Evolutionary conservation across 1,284 basidiomycete species (phyloP).

Genomic region (Tylopilus orsonianus): DNA sequence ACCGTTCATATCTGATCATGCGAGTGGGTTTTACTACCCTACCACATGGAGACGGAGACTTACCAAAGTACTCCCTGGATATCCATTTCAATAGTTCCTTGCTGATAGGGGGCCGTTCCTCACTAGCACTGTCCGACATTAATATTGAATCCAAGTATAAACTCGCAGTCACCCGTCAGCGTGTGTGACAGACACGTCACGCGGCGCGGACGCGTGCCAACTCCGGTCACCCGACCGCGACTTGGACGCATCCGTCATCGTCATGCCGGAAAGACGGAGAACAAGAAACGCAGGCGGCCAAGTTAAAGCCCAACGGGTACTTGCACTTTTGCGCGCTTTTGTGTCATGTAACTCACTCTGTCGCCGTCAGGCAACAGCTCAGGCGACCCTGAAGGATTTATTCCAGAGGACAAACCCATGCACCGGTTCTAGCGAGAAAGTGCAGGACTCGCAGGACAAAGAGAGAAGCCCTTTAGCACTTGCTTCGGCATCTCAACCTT

Average conservation of each 20-base stretch:
- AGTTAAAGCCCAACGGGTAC: slow-evolving; percentile 20
- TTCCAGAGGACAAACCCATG: slow-evolving; percentile 25
- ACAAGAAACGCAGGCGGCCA: slow-evolving; percentile 14
- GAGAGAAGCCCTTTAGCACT: too few relatives aligned
- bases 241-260: neutral
- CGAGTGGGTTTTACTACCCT: neutral
- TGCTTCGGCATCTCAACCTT: slow-evolving; percentile 2
- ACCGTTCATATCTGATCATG: slow-evolving; percentile 62
- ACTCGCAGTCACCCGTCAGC: neutral
- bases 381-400: slow-evolving; percentile 27
- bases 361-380: slow-evolving; percentile 19
- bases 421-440: neutral
- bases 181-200: slow-evolving; percentile 31
- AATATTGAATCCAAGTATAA: neutral
- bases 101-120: slow-evolving; percentile 16
- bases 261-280: slow-evolving; percentile 29
- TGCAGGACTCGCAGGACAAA: slow-evolving; percentile 2
- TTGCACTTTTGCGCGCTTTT: neutral
- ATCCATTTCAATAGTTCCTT: slow-evolving; percentile 41
- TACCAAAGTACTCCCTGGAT: slow-evolving; percentile 56
- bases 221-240: neutral
- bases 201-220: slow-evolving; percentile 18
- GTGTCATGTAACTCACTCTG: slow-evolving; percentile 8
- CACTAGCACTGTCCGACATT: slow-evolving; percentile 12
- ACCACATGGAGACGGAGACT: neutral